These are phyloP conservation scores for Cercospora nicotianae DNA, from an alignment of 2,329 filamentous ascomycete genomes.

Conservation along the genomic window DNA sequence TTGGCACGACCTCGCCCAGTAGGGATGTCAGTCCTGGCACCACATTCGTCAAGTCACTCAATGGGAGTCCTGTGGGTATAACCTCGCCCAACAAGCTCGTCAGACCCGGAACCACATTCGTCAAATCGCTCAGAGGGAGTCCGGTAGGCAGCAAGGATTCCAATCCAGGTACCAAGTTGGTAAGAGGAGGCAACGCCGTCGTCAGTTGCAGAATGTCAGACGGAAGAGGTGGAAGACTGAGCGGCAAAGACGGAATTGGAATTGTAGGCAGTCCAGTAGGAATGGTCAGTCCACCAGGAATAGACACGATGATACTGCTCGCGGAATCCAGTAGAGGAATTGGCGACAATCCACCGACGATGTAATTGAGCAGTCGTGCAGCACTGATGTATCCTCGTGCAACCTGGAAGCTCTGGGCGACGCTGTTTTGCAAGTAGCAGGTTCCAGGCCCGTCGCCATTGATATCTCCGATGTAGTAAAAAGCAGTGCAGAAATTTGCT, in stretches of 20 bases:
- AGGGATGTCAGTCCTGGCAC: background rate
- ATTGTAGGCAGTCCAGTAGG: constrained; percentile 14
- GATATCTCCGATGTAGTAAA: constrained; percentile 24
- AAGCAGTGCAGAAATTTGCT: constrained; percentile 30
- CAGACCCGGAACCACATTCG: background rate
- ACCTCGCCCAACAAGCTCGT: background rate
- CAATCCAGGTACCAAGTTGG: background rate
- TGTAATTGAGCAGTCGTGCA: constrained; percentile 29
- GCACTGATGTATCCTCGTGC: constrained; percentile 21
- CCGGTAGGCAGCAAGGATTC: background rate
- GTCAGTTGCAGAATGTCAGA: background rate
- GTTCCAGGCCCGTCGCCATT: constrained; percentile 26
- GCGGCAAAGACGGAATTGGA: constrained; percentile 11
- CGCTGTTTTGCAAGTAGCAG: constrained; percentile 29
- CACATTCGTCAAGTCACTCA: background rate
- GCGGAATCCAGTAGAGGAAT: background rate
- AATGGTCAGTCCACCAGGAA: constrained; percentile 10
- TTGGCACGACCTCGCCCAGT: background rate
- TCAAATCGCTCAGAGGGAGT: background rate
- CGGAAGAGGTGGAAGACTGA: constrained; percentile 11
- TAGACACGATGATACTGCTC: constrained; percentile 9
- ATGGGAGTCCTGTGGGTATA: background rate
- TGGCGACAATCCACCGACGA: constrained; percentile 14
- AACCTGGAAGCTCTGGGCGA: constrained; percentile 20
- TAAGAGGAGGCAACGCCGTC: background rate